Evolutionary conservation across 2,329 filamentous ascomycete genomes (phyloP), one percentile per base, ranked within the genome.

Genomic region (Phialophora expanda): DNA sequence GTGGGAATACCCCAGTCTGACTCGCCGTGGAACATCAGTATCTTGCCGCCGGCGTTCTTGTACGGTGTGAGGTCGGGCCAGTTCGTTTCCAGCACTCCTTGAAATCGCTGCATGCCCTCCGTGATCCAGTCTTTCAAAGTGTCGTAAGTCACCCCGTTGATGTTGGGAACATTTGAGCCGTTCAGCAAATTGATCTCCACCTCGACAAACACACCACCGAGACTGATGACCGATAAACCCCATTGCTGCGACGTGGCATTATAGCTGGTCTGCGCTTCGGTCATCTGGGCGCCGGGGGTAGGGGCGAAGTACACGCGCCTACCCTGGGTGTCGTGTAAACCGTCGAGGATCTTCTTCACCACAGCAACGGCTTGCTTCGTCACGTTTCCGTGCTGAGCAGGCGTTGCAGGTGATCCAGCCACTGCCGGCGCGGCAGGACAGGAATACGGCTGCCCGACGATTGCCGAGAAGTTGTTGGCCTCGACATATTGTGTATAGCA

Each of bases 11-110:
- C 81, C 14, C 78, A 74, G 73, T 87, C 86, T 0, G 81, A 82
- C 74, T 87, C 84, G 60, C 85, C 85, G 74, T 87, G 85, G 76
- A 81, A 86, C 73, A 87, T 84, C 11, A 88, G 75, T 3, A 87
- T 74, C 74, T 87, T 87, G 59, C 83, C 85, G 26, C 85, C 85
- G 0, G 77, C 70, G 2, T 76, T 64, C 34, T 82, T 76, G 77
- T 86, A 86, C 8, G 76, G 69, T 0, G 81, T 83, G 0, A 87
- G 77, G 68, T 87, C 85, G 0, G 84, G 82, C 26, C 81, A 71
- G 0, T 81, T 86, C 8, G 84, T 87, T 70, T 87, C 84, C 3
- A 86, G 77, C 56, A 74, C 81, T 70, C 85, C 82, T 32, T 77
- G 66, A 74, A 84, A 87, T 46, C 77, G 77, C 55, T 81, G 71